phyloP scores from a whole-genome alignment of 768 basidiomycete genomes.

The Lentinula sp. region DNA sequence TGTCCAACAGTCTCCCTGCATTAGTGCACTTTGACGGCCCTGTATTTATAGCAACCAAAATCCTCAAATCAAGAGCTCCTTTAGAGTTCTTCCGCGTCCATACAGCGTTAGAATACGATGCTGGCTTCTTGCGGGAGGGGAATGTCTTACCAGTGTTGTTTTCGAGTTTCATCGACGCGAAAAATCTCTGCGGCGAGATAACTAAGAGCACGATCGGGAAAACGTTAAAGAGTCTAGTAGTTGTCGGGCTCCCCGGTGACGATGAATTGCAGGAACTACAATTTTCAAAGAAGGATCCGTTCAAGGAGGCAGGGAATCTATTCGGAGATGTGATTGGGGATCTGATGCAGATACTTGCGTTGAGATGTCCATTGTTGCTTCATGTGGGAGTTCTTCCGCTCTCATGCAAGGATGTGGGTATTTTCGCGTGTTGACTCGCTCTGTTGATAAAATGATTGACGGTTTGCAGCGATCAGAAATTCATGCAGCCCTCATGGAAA shows the following conservation, averaged over 20 bases:
- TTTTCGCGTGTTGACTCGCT: not conserved
- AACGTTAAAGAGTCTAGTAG: not conserved
- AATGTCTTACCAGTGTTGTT: not conserved
- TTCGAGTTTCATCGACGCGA: not conserved
- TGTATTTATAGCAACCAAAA: not conserved
- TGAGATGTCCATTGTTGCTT: not conserved
- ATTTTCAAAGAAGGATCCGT: not conserved
- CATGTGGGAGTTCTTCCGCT: constrained; percentile 1
- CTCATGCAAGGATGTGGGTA: not conserved
- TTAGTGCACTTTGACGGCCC: not conserved
- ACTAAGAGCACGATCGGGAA: not conserved
- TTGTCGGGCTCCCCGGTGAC: not conserved
- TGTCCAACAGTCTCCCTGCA: not conserved
- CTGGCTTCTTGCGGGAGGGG: not conserved
- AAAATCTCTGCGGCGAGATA: not conserved
- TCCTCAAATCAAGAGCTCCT: not conserved
- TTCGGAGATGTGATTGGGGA: not conserved
- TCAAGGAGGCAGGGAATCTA: not conserved
- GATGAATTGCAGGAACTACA: not conserved
- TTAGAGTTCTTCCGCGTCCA: not conserved
- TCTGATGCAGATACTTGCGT: not conserved
- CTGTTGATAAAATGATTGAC: not conserved
- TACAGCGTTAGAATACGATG: not conserved
- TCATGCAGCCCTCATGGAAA: constrained; percentile 1
- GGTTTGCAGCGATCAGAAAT: not conserved